Base-by-base conservation (phyloP, 1,284 basidiomycete genomes). In the Pseudozyma sp. region DNA sequence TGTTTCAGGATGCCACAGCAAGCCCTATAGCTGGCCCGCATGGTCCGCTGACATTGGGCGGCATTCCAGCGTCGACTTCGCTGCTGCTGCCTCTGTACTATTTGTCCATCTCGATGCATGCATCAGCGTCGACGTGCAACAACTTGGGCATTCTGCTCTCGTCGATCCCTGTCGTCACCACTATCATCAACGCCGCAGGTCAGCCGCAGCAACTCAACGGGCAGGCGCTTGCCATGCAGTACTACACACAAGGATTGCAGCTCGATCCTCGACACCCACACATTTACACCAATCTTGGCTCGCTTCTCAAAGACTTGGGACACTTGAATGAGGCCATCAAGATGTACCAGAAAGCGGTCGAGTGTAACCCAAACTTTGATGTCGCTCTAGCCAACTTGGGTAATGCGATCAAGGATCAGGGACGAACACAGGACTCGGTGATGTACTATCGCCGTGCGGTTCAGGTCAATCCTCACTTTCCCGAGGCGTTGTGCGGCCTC, bases 61-160 rank as follows among this genome's bases (percentile, higher is more conserved):
- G 86, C 5, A 85, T 89, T 45, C 87, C 87, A 18, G 85, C 88
- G 11, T 87, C 86, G 18, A 86, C 86, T 25, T 88, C 88, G 8
- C 77, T 90, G 19, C 82, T 88, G 40, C 85, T 90, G 19, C 79
- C 90, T 42, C 85, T 90, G 45, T 90, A 90, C 77, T 90, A 90
- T 74, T 83, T 90, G 49, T 88, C 90, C 0, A 85, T 89, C 5
- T 86, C 89, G 3, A 84, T 90, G 50, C 86, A 86, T 70, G 88
- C 89, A 1, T 87, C 88, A 4, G 87, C 90, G 3, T 88, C 88
- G 51, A 89, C 88, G 5, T 88, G 87, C 84, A 90, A 91, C 78
- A 90, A 90, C 65, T 86, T 90, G 19, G 90, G 90, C 21, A 90
- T 90, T 63, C 82, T 90, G 31, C 82, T 90, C 5, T 89, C 89